These are phyloP conservation scores for Peronospora belbahrii DNA, from an alignment of 352 stramenopile species.

Conservation along the genomic window DNA sequence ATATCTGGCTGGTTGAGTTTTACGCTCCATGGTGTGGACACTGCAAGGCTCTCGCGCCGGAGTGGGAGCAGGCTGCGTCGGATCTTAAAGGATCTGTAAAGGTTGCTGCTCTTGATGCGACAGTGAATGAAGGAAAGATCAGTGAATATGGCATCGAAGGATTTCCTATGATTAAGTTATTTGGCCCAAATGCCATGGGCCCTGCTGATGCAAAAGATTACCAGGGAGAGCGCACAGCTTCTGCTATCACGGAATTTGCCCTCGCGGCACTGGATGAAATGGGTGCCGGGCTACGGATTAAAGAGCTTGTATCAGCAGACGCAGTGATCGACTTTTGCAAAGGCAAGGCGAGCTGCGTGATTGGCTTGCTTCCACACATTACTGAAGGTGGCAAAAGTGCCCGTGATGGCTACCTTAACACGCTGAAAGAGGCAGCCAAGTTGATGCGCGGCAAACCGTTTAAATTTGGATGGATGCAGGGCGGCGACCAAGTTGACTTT, in stretches of 20 bases:
- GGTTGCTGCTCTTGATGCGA: slow-evolving; percentile 89
- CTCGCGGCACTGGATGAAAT: slow-evolving; percentile 65
- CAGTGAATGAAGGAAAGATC: slow-evolving; percentile 85
- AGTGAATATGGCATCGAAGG: slow-evolving; percentile 85
- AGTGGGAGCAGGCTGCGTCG: slow-evolving; percentile 86
- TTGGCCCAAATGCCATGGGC: slow-evolving; percentile 61
- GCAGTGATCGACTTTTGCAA: slow-evolving; percentile 77
- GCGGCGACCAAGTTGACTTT: slow-evolving; percentile 74
- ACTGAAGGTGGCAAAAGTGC: slow-evolving; percentile 78
- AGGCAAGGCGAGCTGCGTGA: slow-evolving; percentile 85
- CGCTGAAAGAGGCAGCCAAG: slow-evolving; percentile 76
- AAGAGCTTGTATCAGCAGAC: slow-evolving; percentile 61
- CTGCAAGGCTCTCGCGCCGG: slow-evolving; percentile 87
- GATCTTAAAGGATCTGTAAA: slow-evolving; percentile 86
- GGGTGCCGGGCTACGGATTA: slow-evolving; percentile 69
- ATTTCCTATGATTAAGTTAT: slow-evolving; percentile 95
- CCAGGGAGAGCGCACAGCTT: slow-evolving; percentile 77
- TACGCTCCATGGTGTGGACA: slow-evolving; percentile 91
- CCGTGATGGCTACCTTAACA: slow-evolving; percentile 80
- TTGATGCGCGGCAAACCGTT: slow-evolving; percentile 85
- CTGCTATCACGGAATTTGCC: slow-evolving; percentile 72
- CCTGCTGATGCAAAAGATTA: slow-evolving; percentile 73
- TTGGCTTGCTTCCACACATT: slow-evolving; percentile 87
- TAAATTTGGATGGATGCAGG: slow-evolving; percentile 88
- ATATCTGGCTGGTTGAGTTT: slow-evolving; percentile 90